These are phyloP conservation scores for Zygotorulaspora danielsina DNA, from an alignment of 805 yeast genomes.

Conservation along the genomic window DNA sequence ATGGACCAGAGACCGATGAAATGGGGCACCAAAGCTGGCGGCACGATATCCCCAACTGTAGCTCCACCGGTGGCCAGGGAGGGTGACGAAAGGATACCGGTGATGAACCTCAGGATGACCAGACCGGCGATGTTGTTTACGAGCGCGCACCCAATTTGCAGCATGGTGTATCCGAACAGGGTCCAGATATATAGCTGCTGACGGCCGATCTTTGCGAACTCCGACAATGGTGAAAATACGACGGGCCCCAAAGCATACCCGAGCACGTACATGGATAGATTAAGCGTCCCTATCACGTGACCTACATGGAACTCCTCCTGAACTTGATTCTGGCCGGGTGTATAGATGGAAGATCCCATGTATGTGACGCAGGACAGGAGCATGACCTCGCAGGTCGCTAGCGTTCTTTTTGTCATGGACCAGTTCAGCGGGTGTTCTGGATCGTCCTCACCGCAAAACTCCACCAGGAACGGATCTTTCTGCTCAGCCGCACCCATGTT, in stretches of 20 bases:
- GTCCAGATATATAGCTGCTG: conserved; percentile 47
- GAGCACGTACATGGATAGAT: conserved; percentile 50
- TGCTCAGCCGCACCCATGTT: too few relatives aligned
- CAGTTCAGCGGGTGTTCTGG: conserved; percentile 57
- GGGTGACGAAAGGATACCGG: conserved; percentile 55
- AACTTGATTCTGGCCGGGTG: conserved; percentile 48
- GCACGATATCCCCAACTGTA: conserved; percentile 47
- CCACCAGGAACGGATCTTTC: conserved; percentile 32
- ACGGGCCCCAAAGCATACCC: conserved; percentile 63
- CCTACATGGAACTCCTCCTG: conserved; percentile 44
- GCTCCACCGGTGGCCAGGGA: conserved; percentile 58
- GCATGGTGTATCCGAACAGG: conserved; percentile 43
- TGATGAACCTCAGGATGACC: conserved; percentile 47
- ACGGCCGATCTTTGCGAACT: conserved; percentile 51
- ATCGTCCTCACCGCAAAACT: conserved; percentile 39
- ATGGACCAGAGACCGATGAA: conserved; percentile 50
- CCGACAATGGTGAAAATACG: conserved; percentile 56
- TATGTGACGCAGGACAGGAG: conserved; percentile 50
- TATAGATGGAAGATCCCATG: conserved; percentile 52
- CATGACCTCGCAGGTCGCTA: conserved; percentile 40
- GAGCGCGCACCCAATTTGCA: conserved; percentile 57
- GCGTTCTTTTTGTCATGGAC: conserved; percentile 41
- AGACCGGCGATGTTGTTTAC: conserved; percentile 48
- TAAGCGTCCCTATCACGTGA: conserved; percentile 44
- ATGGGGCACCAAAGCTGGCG: conserved; percentile 41